Percentiles rank a stretch among this genome's conserved stretches.
Evolutionary conservation across 768 basidiomycete genomes (phyloP).

Genomic region (Mycena amicta): DNA sequence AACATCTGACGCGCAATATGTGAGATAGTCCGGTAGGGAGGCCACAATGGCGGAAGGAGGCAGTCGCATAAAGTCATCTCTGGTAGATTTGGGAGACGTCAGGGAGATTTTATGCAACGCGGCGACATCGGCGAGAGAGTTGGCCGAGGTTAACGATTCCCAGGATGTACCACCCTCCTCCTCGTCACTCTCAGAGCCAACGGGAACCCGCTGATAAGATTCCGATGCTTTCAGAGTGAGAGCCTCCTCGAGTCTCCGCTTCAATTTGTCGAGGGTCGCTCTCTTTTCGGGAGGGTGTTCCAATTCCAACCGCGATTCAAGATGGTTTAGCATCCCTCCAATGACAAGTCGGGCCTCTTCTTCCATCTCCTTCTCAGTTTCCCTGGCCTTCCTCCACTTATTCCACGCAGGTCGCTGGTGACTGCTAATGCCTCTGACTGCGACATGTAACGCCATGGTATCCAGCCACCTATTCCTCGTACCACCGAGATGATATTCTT

Average conservation of each 20-base stretch:
- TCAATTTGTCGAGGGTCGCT: conserved; percentile 45
- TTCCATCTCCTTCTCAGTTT: conserved; percentile 52
- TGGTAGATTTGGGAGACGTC: conserved; percentile 28
- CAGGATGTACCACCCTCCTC: conserved; percentile 51
- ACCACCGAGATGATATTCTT: conserved; percentile 76
- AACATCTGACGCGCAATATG: conserved; percentile 88
- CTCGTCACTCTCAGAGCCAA: conserved; percentile 38
- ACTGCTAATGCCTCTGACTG: conserved; percentile 91
- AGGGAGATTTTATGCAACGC: conserved; percentile 57
- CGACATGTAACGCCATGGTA: conserved; percentile 93
- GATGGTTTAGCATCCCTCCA: conserved; percentile 38
- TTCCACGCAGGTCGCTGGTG: conserved; percentile 94
- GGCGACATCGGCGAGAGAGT: conserved; percentile 91
- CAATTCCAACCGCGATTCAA: conserved; percentile 50
- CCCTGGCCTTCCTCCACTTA: conserved; percentile 76
- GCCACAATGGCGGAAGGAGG: conserved; percentile 66
- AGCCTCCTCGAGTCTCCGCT: conserved; percentile 36
- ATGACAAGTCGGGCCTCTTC: conserved; percentile 67
- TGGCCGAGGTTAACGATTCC: conserved; percentile 92
- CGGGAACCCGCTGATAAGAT: conserved; percentile 25
- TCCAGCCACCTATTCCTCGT: conserved; percentile 85
- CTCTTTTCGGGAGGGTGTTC: conserved; percentile 51
- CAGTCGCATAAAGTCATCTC: conserved; percentile 75
- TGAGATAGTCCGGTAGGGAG: conserved; percentile 71
- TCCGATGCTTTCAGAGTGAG: conserved; percentile 14